Evolutionary conservation across 202 grass and related monocot species (phyloP).

Genomic region (Bolboschoenoplectus hybrid): DNA sequence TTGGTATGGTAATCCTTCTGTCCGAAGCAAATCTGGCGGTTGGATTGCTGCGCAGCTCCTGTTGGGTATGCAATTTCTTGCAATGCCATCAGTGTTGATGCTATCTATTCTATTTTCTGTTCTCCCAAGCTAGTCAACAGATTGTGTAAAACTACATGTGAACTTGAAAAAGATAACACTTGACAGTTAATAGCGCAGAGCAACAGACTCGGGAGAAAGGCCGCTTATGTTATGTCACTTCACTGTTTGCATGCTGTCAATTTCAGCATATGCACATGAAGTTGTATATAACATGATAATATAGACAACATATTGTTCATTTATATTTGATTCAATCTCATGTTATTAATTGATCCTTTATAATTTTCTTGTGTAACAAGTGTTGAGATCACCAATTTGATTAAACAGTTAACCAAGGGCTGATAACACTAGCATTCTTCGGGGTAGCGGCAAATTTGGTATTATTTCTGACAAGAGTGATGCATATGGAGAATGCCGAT

Average conservation of each 20-base stretch:
- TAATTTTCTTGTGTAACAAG: not conserved
- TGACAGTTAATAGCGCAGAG: not conserved
- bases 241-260: not conserved
- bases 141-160: not conserved
- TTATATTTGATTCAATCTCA: not conserved
- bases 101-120: not conserved
- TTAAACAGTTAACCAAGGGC: constrained; percentile 47
- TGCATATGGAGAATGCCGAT: constrained; percentile 45
- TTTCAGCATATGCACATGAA: too few species aligned
- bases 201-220: not conserved
- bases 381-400: not conserved
- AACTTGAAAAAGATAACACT: not conserved
- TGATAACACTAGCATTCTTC: constrained; percentile 50
- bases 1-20: constrained; percentile 30
- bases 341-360: not conserved
- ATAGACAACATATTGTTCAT: not conserved
- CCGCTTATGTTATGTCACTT: not conserved
- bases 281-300: not conserved
- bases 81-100: not conserved
- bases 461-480: constrained; percentile 39
- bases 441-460: constrained; percentile 47
- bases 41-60: constrained; percentile 29
- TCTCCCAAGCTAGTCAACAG: not conserved
- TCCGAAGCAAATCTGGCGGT: constrained; percentile 37
- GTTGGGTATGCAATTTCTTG: constrained; percentile 6